Evolutionary conservation across 2,329 filamentous ascomycete genomes (phyloP).

Genomic region (Hypoxylon sp.): DNA sequence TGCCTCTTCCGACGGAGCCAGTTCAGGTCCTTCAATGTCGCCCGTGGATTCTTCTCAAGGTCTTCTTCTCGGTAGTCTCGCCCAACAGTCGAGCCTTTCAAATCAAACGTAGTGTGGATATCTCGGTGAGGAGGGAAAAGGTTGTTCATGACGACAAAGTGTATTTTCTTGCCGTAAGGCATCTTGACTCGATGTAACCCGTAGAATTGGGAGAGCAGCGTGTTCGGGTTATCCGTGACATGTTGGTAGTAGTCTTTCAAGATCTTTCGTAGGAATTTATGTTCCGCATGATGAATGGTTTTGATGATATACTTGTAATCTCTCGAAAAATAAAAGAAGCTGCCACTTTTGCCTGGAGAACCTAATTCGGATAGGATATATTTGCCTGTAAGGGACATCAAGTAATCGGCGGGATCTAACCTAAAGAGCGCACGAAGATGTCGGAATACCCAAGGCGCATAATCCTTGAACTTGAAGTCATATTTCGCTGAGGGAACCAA

Average conservation of each 20-base stretch:
- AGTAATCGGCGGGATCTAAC: constrained; percentile 94
- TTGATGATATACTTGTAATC: constrained; percentile 99
- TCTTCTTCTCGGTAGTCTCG: constrained; percentile 91
- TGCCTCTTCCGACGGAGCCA: constrained; percentile 88
- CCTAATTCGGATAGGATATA: constrained; percentile 98
- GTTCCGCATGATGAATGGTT: constrained; percentile 95
- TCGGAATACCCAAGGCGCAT: constrained; percentile 99
- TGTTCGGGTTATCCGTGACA: constrained; percentile 93
- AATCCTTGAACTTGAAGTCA: constrained; percentile 99
- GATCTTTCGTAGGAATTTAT: constrained; percentile 85
- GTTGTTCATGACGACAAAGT: constrained; percentile 99
- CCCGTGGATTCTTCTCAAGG: constrained; percentile 85
- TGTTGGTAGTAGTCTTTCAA: constrained; percentile 93
- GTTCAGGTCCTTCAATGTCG: constrained; percentile 95
- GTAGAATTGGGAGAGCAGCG: constrained; percentile 96
- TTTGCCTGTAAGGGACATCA: constrained; percentile 97
- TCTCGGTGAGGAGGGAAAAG: constrained; percentile 96
- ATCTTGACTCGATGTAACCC: constrained; percentile 97
- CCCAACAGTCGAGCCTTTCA: constrained; percentile 96
- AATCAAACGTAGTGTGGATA: constrained; percentile 95
- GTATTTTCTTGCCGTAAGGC: constrained; percentile 96
- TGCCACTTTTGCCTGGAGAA: constrained; percentile 96
- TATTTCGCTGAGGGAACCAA: constrained; percentile 98
- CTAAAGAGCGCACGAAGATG: constrained; percentile 87
- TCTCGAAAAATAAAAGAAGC: constrained; percentile 99